phyloP scores from a whole-genome alignment of 1,284 basidiomycete species.

The Violaceomyces palustris region DNA sequence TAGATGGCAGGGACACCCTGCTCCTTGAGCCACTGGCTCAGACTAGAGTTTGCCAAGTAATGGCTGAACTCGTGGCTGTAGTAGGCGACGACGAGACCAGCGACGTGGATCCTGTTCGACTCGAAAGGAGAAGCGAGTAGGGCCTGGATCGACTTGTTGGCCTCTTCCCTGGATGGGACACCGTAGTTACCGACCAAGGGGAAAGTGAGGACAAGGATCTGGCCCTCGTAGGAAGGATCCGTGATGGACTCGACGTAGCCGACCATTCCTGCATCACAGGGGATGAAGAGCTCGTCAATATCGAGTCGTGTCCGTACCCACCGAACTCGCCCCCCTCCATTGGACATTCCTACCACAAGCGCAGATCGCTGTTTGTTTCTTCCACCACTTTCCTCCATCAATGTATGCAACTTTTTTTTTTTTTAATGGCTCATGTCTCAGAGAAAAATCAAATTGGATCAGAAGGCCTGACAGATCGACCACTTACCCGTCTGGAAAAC shows the following conservation, averaged over 20 bases:
- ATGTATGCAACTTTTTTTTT: too few relatives aligned
- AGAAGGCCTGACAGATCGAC: too few relatives aligned
- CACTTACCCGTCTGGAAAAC: slow-evolving; percentile 96
- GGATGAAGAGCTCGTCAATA: slow-evolving; percentile 4
- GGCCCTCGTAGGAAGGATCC: slow-evolving; percentile 96
- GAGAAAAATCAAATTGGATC: too few relatives aligned
- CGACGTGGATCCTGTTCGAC: slow-evolving; percentile 86
- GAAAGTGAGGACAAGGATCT: slow-evolving; percentile 96
- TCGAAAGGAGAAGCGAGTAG: slow-evolving; percentile 65
- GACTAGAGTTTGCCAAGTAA: slow-evolving; percentile 81
- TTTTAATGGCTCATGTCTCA: too few relatives aligned
- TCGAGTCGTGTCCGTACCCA: too few relatives aligned
- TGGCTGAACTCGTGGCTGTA: slow-evolving; percentile 89
- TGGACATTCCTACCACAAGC: too few relatives aligned
- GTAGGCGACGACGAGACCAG: slow-evolving; percentile 86
- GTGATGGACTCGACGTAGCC: slow-evolving; percentile 98
- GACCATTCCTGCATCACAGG: slow-evolving; percentile 62
- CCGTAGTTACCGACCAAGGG: slow-evolving; percentile 97
- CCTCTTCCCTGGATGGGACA: slow-evolving; percentile 70
- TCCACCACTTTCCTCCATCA: too few relatives aligned
- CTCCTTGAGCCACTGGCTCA: slow-evolving; percentile 91
- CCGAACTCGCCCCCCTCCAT: too few relatives aligned
- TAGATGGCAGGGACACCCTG: slow-evolving; percentile 90
- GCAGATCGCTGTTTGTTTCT: too few relatives aligned
- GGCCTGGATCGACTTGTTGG: slow-evolving; percentile 54